Evolutionary conservation across 371 early-diverging fungal genomes (phyloP).

Genomic region (Sporodiniella umbellata): DNA sequence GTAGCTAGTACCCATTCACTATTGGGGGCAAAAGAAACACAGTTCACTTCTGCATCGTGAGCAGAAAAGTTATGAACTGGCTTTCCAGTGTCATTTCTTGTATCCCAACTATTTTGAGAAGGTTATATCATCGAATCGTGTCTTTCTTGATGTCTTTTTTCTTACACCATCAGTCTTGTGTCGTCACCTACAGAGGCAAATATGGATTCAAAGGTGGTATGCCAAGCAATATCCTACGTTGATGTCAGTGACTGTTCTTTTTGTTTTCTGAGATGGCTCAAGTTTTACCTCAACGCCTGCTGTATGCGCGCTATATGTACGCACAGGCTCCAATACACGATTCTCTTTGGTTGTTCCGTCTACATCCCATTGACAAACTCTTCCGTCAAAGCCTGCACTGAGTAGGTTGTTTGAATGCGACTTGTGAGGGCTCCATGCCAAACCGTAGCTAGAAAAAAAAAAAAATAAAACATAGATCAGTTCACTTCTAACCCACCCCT

Average conservation of each 20-base stretch:
- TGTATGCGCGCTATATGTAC: slow-evolving; percentile 80
- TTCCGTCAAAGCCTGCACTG: slow-evolving; percentile 86
- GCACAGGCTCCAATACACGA: slow-evolving; percentile 67
- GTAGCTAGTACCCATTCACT: slow-evolving; percentile 93
- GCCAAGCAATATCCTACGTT: slow-evolving; percentile 90
- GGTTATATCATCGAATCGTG: not conserved
- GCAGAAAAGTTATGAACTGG: slow-evolving; percentile 79
- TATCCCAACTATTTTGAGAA: slow-evolving; percentile 72
- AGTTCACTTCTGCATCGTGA: slow-evolving; percentile 92
- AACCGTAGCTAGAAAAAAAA: slow-evolving; percentile 59
- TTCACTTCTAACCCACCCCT: not conserved
- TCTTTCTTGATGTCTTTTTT: not conserved
- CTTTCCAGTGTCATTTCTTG: slow-evolving; percentile 52
- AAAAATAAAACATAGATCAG: not conserved
- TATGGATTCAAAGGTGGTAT: slow-evolving; percentile 71
- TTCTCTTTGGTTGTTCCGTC: slow-evolving; percentile 59
- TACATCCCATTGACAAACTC: slow-evolving; percentile 77
- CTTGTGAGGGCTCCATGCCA: slow-evolving; percentile 73
- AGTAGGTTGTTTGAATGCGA: slow-evolving; percentile 63
- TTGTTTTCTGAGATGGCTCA: not conserved
- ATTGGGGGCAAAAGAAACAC: slow-evolving; percentile 89
- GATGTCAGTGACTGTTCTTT: not conserved
- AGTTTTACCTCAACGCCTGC: slow-evolving; percentile 92
- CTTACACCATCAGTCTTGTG: slow-evolving; percentile 83
- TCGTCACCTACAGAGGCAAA: slow-evolving; percentile 98